These are phyloP conservation scores for Raphanus raphanistrum DNA, from an alignment of 345 rosid genomes.

Conservation along the genomic window DNA sequence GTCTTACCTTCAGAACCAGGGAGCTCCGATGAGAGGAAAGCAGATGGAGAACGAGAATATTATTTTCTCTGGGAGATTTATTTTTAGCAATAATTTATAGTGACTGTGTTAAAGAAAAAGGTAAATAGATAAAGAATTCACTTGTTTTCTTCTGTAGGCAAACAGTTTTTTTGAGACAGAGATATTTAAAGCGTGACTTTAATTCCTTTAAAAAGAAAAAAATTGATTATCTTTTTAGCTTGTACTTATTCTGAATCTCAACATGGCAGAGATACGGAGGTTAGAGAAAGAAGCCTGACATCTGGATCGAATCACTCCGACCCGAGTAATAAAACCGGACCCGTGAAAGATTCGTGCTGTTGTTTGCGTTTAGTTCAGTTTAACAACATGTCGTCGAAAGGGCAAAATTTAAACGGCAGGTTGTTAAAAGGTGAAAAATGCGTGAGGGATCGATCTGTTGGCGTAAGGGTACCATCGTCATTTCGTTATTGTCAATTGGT, in stretches of 20 bases:
- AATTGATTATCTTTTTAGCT: not conserved
- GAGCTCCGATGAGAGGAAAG: slow-evolving; percentile 6
- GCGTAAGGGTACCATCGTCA: not conserved
- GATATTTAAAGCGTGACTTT: not conserved
- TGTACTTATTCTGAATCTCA: slow-evolving; percentile 27
- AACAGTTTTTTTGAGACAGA: slow-evolving; percentile 18
- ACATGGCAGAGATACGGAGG: slow-evolving; percentile 25
- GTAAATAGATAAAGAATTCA: not conserved
- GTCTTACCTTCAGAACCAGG: slow-evolving; percentile 22
- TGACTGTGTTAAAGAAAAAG: not conserved
- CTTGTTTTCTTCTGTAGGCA: slow-evolving; percentile 14
- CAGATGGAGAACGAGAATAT: not conserved
- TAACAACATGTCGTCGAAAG: slow-evolving; percentile 8
- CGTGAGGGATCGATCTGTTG: not conserved
- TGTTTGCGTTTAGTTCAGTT: not conserved
- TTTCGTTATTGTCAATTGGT: not conserved
- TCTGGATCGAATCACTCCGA: slow-evolving; percentile 19
- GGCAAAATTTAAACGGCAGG: not conserved
- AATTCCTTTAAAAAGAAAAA: not conserved
- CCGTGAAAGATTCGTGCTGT: not conserved
- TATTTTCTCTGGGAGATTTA: not conserved
- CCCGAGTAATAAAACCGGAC: not conserved
- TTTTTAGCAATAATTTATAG: not conserved
- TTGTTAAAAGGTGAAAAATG: not conserved
- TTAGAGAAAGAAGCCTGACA: slow-evolving; percentile 21